Conservation (phyloP, 2,329 filamentous ascomycete genomes). For the Ilyonectria robusta region DNA sequence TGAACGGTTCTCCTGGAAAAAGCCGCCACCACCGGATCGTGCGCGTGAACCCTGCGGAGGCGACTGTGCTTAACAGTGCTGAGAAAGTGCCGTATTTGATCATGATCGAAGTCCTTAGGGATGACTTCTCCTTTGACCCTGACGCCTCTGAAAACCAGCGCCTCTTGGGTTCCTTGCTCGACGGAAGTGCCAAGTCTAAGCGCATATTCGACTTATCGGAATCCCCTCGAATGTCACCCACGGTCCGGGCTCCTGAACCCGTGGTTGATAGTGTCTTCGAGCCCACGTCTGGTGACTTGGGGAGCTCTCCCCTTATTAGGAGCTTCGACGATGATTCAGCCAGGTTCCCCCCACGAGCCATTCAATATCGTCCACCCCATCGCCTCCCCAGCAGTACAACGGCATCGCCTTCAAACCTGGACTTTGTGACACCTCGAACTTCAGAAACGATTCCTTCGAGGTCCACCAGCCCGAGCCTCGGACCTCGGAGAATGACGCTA, state of each 20-base stretch:
- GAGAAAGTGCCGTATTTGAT: conserved; percentile 88
- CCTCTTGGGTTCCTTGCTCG: conserved; percentile 70
- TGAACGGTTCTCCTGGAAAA: conserved; percentile 80
- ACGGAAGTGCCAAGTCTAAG: conserved; percentile 69
- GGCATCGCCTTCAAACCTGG: conserved; percentile 71
- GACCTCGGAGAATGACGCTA: conserved; percentile 72
- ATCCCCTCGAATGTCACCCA: conserved; percentile 66
- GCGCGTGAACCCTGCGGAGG: conserved; percentile 85
- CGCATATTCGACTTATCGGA: conserved; percentile 79
- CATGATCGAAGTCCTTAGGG: conserved; percentile 86
- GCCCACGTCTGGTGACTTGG: conserved; percentile 83
- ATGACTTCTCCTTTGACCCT: conserved; percentile 88
- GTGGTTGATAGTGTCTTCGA: conserved; percentile 84
- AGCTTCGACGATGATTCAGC: conserved; percentile 65
- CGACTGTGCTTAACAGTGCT: conserved; percentile 88
- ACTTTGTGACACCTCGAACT: conserved; percentile 76
- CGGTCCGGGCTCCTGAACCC: conserved; percentile 59
- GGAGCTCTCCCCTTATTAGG: conserved; percentile 79
- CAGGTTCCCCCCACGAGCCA: conserved; percentile 47
- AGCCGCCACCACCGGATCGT: conserved; percentile 88
- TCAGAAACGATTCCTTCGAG: conserved; percentile 78
- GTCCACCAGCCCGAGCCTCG: conserved; percentile 75
- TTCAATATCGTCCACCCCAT: conserved; percentile 57
- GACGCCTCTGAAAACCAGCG: conserved; percentile 80
- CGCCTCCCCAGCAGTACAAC: conserved; percentile 74